Percentiles rank a stretch among this genome's conserved stretches.
Evolutionary conservation across 2,329 filamentous ascomycete genomes (phyloP).

Genomic region (Colletotrichum sp.): DNA sequence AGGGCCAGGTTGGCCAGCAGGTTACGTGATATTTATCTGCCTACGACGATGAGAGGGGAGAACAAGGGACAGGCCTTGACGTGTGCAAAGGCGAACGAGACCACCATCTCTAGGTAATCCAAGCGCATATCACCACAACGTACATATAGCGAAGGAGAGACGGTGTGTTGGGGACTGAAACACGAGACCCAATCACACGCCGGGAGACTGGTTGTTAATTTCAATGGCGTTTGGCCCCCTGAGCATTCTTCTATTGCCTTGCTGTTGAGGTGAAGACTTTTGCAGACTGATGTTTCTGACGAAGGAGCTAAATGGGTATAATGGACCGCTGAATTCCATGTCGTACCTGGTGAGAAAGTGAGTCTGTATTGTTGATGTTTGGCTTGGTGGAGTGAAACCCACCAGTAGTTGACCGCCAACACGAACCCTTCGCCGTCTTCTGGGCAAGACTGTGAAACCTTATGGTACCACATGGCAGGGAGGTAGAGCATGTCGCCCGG

Average conservation of each 20-base stretch:
- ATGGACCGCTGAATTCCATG: conserved; percentile 74
- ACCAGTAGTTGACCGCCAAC: conserved; percentile 84
- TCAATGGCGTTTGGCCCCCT: neutral
- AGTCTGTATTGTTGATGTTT: neutral
- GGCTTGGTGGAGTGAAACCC: conserved; percentile 24
- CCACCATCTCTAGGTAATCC: conserved; percentile 10
- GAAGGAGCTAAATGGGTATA: conserved; percentile 67
- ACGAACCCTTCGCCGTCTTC: conserved; percentile 75
- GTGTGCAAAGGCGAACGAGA: neutral
- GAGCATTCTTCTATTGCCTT: neutral
- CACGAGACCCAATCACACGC: conserved; percentile 4
- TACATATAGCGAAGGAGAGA: conserved; percentile 5
- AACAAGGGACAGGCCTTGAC: neutral
- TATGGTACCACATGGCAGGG: conserved; percentile 82
- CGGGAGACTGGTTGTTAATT: neutral
- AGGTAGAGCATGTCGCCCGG: conserved; percentile 83
- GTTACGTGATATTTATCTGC: neutral
- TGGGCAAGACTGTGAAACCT: conserved; percentile 73
- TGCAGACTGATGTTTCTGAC: conserved; percentile 42
- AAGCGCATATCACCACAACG: conserved; percentile 11
- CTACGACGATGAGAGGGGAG: neutral
- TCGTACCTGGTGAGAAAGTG: conserved; percentile 65
- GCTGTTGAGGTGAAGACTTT: neutral
- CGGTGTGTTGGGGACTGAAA: neutral
- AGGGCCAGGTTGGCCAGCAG: neutral